Evolutionary conservation across 164 flowering plant genomes (phyloP).

Genomic region (Berberis vulgaris): DNA sequence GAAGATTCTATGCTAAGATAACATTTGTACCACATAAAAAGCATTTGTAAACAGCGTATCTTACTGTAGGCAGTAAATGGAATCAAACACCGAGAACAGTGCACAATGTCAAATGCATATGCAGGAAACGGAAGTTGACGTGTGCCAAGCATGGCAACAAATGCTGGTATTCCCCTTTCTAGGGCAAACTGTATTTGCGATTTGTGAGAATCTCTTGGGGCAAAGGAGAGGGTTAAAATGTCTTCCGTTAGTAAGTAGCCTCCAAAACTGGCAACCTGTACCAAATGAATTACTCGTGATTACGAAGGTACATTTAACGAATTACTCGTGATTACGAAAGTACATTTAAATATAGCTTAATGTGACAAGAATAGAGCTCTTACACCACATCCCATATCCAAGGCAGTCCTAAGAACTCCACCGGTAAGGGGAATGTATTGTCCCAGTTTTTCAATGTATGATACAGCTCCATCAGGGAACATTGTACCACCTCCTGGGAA

Average conservation of each 20-base stretch:
- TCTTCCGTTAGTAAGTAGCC: conserved; percentile 65
- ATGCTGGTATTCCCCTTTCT: conserved; percentile 92
- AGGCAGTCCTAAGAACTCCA: conserved; percentile 82
- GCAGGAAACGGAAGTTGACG: conserved; percentile 93
- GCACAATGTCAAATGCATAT: conserved; percentile 80
- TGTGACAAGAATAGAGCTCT: conserved; percentile 6
- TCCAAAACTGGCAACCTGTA: conserved; percentile 98
- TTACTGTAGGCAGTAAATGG: conserved; percentile 95
- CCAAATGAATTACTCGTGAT: conserved; percentile 1
- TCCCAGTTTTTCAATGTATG: conserved; percentile 79
- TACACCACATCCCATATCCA: conserved; percentile 99
- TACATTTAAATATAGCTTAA: background rate
- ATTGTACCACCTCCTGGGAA: conserved; percentile 99
- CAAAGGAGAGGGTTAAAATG: conserved; percentile 85
- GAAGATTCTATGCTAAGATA: conserved; percentile 1
- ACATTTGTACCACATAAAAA: background rate
- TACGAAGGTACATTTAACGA: background rate
- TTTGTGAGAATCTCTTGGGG: conserved; percentile 98
- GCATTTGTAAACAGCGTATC: conserved; percentile 18
- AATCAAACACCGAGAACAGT: conserved; percentile 92
- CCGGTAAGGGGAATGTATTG: conserved; percentile 74
- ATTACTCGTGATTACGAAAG: conserved; percentile 1
- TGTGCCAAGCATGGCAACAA: conserved; percentile 98
- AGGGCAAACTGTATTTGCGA: conserved; percentile 92
- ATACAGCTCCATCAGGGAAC: conserved; percentile 93